Base-by-base conservation (phyloP, 2,329 filamentous ascomycete genomes). In the Colletotrichum sp. region DNA sequence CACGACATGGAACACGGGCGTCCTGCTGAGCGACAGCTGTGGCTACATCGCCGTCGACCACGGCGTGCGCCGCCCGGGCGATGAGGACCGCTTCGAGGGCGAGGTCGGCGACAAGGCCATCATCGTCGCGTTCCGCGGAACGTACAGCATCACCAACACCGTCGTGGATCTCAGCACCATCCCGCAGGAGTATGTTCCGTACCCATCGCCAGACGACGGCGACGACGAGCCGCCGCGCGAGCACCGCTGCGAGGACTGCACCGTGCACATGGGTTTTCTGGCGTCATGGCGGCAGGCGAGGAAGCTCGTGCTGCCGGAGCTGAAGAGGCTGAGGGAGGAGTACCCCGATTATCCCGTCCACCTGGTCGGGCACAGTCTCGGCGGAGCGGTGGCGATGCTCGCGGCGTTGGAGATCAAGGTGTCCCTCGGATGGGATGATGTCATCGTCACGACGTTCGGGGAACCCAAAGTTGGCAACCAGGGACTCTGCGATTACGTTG, bases 31-130 rank as follows among this genome's bases (percentile, higher is more conserved):
- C 77, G 97, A 99, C 84, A 98, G 95, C 79, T 98, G 96, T 84
- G 97, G 97, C 77, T 99, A 98, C 85, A 93, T 99, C 72, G 96
- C 95, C 0, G 87, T 99, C n/a, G 96, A 97, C 78, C 94, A 98
- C 82, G 84, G 84, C 24, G 78, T 79, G n/a, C 78, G 76, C 21
- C 79, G 80, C 44, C 76, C 75, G 30, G 76, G 76, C n/a, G 74
- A 75, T 18, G 69, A 67, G 16, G 70, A 80, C 79, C 75, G 79
- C 44, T 57, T 75, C 28, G 72, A 77, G 13, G 75, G 71, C 82
- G 84, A 84, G 24, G 78, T 79, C n/a, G 73, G 78, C 10, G 72
- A 81, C 30, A 81, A 82, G 55, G 86, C 87, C 36, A 94, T 99
- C 72, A 88, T 99, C 62, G 91, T 99, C 49, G 96, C 96, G 10